Evolutionary conservation across 2,329 filamentous ascomycete genomes (phyloP).

Genomic region (Fusarium globosum): DNA sequence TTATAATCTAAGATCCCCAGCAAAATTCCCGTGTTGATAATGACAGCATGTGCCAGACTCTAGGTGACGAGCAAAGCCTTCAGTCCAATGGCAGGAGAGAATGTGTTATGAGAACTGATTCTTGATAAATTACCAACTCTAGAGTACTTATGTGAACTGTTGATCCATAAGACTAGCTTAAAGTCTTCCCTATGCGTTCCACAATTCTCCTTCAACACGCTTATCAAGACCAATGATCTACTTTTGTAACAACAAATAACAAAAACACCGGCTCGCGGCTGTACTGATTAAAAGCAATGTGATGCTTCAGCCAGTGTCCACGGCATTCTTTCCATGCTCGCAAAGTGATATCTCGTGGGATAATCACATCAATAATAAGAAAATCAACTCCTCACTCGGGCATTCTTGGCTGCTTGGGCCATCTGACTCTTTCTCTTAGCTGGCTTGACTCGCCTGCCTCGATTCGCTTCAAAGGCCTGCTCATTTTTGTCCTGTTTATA

Average conservation of each 20-base stretch:
- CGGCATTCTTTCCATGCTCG: background rate
- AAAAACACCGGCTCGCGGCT: background rate
- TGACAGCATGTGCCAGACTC: too few species aligned
- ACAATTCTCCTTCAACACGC: background rate
- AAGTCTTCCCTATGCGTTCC: background rate
- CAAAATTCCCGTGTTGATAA: background rate
- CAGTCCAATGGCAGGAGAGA: background rate
- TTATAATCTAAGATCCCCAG: background rate
- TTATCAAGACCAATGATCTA: background rate
- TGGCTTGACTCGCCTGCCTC: background rate
- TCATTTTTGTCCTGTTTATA: background rate
- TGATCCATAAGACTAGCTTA: background rate
- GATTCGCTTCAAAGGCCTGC: background rate
- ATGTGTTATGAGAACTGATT: too few species aligned
- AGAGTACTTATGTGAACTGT: background rate
- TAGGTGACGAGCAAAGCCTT: too few species aligned
- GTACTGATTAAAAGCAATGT: background rate
- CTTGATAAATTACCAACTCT: background rate
- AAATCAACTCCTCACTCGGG: background rate
- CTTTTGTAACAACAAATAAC: background rate
- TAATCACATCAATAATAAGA: background rate
- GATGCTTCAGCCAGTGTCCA: background rate
- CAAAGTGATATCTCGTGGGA: background rate
- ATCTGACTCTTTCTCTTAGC: background rate
- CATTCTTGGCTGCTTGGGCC: background rate